These are phyloP conservation scores for Sorghum bicolor DNA, from an alignment of 176 grass and related monocot species.

Conservation along the genomic window Sorghum_bicolor_NCBIv3 NC_012870.2:8781001-8781500, in stretches of 20 bases:
- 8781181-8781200: slow-evolving; percentile 64
- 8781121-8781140: slow-evolving; percentile 72
- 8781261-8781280: neutral
- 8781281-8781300: neutral
- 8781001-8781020: no score
- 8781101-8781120: slow-evolving; percentile 51
- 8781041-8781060: neutral
- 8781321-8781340: slow-evolving; percentile 32
- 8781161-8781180: slow-evolving; percentile 57
- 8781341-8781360: slow-evolving; percentile 56
- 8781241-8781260: neutral
- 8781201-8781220: slow-evolving; percentile 53
- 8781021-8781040: neutral
- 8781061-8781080: slow-evolving; percentile 20
- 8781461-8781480: slow-evolving; percentile 56
- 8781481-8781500: slow-evolving; percentile 9
- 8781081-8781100: slow-evolving; percentile 56
- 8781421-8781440: slow-evolving; percentile 74
- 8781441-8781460: slow-evolving; percentile 64
- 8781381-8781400: slow-evolving; percentile 40
- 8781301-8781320: neutral
- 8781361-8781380: slow-evolving; percentile 62
- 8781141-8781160: slow-evolving; percentile 57
- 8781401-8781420: slow-evolving; percentile 57
- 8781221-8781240: slow-evolving; percentile 58